Evolutionary conservation across 176 grass and related monocot genomes (phyloP).

Genomic region (sorghum (Sorghum bicolor)): DNA sequence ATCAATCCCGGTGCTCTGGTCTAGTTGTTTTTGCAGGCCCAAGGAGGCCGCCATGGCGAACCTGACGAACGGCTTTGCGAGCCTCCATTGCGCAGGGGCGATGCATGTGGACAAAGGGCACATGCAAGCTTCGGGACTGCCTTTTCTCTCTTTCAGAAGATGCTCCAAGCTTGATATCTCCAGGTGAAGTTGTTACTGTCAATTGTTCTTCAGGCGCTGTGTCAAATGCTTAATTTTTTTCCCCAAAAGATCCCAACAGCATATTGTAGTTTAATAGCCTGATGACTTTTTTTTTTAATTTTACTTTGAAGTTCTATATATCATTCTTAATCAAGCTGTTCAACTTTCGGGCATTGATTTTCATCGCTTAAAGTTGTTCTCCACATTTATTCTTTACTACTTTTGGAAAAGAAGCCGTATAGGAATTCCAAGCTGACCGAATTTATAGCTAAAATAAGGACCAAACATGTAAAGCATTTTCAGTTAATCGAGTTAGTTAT

Average conservation of each 20-base stretch:
- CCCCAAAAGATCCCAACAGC: neutral
- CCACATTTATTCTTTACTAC: neutral
- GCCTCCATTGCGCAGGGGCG: conserved; percentile 35
- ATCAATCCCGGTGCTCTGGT: neutral
- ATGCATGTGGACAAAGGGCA: conserved; percentile 46
- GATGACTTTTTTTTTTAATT: neutral
- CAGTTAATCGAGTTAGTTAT: neutral
- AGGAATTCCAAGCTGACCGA: neutral
- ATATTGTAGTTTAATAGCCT: neutral
- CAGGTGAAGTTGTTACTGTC: conserved; percentile 40
- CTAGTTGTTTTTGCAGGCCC: conserved; percentile 10
- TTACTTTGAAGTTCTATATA: neutral
- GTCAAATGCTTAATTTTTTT: neutral
- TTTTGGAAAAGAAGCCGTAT: neutral
- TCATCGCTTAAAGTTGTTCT: neutral
- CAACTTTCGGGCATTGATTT: neutral
- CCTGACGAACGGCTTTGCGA: conserved; percentile 48
- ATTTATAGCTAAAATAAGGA: neutral
- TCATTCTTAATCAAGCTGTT: neutral
- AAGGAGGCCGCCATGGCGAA: conserved; percentile 34
- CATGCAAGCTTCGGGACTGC: conserved; percentile 44
- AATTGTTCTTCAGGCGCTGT: neutral
- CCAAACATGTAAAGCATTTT: neutral
- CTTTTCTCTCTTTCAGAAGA: conserved; percentile 40
- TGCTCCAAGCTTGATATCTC: conserved; percentile 45